Evolutionary conservation across 208 protist genomes (phyloP).

Genomic region (Plasmodiophora brassicae): DNA sequence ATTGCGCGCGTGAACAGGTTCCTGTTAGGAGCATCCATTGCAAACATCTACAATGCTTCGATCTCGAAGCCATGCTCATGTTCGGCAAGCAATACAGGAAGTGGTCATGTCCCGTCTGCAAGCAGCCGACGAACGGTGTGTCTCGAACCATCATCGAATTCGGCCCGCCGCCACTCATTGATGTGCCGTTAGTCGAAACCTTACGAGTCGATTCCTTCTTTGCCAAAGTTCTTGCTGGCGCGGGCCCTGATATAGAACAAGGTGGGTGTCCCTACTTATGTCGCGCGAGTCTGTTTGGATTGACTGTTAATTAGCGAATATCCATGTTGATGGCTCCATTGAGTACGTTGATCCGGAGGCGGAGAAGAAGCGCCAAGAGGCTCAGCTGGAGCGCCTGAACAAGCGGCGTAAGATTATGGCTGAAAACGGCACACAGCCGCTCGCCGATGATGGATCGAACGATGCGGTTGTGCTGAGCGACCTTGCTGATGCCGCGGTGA

Average conservation of each 20-base stretch:
- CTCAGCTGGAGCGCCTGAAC: neutral
- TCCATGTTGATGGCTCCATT: neutral
- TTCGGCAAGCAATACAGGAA: neutral
- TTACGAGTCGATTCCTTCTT: conserved; percentile 11
- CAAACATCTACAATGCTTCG: conserved; percentile 27
- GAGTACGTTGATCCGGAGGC: neutral
- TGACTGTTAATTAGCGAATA: neutral
- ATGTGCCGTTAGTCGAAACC: neutral
- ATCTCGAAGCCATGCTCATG: neutral
- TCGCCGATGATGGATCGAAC: too few species aligned
- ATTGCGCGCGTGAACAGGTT: neutral
- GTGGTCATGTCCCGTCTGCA: neutral
- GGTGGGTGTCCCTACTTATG: neutral
- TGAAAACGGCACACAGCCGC: neutral
- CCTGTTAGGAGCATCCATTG: neutral
- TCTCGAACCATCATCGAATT: neutral
- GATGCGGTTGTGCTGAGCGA: neutral
- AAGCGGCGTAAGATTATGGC: neutral
- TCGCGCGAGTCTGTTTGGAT: neutral
- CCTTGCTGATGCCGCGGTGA: neutral
- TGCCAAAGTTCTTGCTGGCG: neutral
- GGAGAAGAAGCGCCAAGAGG: neutral
- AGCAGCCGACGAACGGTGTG: neutral
- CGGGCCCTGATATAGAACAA: conserved; percentile 11
- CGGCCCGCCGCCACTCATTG: neutral